Conservation (phyloP, 306 rosid species). For the apple (Malus domestica) region DNA sequence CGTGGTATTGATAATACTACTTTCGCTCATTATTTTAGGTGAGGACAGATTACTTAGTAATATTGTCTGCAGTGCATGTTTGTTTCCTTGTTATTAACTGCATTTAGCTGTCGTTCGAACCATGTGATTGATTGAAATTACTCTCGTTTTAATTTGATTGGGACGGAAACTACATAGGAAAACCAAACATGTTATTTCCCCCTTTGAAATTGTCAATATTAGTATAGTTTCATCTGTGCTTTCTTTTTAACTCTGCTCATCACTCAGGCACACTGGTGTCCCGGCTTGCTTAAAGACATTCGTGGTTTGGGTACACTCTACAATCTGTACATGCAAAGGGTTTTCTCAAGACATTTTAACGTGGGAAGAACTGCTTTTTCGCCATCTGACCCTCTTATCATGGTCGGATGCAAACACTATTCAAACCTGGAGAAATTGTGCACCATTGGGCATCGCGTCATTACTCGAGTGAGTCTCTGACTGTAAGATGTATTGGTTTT, state of each 20-base stretch:
- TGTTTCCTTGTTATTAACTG: not conserved
- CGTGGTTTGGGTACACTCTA: not conserved
- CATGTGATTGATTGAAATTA: too few relatives aligned
- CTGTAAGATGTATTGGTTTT: not conserved
- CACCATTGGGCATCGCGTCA: not conserved
- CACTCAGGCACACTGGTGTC: conserved; percentile 22
- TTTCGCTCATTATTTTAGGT: conserved; percentile 20
- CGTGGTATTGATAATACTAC: conserved; percentile 6
- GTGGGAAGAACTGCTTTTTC: not conserved
- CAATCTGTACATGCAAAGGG: not conserved
- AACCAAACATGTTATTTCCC: not conserved
- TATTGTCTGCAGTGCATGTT: not conserved
- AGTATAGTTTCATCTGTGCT: not conserved
- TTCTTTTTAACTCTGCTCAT: not conserved
- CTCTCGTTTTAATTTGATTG: not conserved
- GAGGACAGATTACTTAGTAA: not conserved
- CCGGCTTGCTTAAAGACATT: conserved; percentile 8
- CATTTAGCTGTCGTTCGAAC: not conserved
- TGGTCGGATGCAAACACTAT: not conserved
- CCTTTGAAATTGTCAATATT: not conserved
- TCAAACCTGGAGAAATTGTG: not conserved
- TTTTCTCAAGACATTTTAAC: not conserved
- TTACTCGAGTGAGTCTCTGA: not conserved
- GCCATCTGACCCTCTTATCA: not conserved
- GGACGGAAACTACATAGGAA: not conserved